Evolutionary conservation across 163 green algal species (phyloP).

Genomic region (Chlamydomonas reinhardtii): DNA sequence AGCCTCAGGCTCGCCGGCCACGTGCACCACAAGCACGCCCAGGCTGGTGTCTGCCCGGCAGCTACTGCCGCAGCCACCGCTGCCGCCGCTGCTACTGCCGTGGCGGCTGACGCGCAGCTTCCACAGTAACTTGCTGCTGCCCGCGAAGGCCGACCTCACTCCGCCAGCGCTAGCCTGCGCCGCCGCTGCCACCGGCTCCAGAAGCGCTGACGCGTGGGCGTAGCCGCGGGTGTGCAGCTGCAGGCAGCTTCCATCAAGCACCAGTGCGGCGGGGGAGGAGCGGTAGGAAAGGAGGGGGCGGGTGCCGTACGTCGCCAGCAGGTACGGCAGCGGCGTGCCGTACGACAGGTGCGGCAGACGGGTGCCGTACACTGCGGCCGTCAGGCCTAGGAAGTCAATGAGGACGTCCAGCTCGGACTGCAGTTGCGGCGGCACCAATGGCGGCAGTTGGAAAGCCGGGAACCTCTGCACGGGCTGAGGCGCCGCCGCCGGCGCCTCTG

Average conservation of each 20-base stretch:
- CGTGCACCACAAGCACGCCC: not conserved
- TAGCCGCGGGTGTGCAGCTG: not conserved
- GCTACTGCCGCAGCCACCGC: too few species aligned
- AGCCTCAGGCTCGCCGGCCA: not conserved
- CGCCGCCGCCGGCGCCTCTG: too few species aligned
- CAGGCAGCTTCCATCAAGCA: not conserved
- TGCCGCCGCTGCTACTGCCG: not conserved
- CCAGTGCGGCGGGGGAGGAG: not conserved
- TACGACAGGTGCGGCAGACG: not conserved
- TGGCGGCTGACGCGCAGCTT: not conserved
- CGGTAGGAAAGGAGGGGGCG: not conserved
- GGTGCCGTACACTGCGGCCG: constrained; percentile 8
- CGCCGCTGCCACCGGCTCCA: not conserved
- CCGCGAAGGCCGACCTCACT: not conserved
- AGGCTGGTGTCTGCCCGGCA: constrained; percentile 13
- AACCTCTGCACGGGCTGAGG: too few species aligned
- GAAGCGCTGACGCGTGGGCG: not conserved
- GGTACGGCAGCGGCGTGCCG: not conserved
- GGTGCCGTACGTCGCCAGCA: not conserved
- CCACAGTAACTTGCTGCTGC: not conserved
- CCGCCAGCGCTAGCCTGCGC: not conserved
- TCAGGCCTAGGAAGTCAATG: constrained; percentile 10
- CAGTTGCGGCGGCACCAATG: not conserved
- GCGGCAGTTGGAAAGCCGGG: not conserved
- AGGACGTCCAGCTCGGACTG: constrained; percentile 9